phyloP scores from a whole-genome alignment of 78 protist genomes.

The Diacronema lutheri region DNA sequence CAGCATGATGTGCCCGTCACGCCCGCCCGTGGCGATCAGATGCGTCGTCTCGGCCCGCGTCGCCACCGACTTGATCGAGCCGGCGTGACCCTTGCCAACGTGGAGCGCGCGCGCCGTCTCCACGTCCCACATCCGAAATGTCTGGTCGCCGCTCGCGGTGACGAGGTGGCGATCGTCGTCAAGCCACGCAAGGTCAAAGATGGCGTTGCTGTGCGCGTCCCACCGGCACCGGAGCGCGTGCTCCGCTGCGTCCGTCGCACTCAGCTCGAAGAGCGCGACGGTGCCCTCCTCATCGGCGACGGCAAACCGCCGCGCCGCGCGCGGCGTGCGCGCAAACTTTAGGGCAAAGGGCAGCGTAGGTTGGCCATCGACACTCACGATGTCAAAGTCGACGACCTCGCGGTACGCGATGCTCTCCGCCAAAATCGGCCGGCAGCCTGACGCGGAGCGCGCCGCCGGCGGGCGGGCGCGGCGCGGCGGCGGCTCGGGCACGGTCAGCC shows the following conservation, averaged over 20 bases:
- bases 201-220: slow-evolving; percentile 29
- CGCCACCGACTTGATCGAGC: slow-evolving; percentile 28
- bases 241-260: background rate
- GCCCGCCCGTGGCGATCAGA: slow-evolving; percentile 9
- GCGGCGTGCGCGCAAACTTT: no score
- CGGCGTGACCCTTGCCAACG: background rate
- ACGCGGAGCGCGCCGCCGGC: no score
- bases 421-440: no score
- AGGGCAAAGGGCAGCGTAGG: no score
- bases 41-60: background rate
- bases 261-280: background rate
- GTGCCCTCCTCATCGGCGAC: slow-evolving; percentile 32
- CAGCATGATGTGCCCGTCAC: background rate
- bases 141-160: slow-evolving; percentile 40
- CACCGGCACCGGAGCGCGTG: background rate
- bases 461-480: no score
- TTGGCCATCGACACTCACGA: no score
- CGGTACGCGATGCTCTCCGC: no score
- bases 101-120: background rate
- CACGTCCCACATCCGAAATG: background rate
- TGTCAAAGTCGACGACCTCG: no score
- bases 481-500: no score
- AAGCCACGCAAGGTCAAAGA: background rate
- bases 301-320: no score
- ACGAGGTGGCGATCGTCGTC: background rate